A percentile compares a stretch with the other conserved stretches of the same genome.
Conservation (phyloP, 164 flowering plant genomes). For the Vitis riparia region DNA sequence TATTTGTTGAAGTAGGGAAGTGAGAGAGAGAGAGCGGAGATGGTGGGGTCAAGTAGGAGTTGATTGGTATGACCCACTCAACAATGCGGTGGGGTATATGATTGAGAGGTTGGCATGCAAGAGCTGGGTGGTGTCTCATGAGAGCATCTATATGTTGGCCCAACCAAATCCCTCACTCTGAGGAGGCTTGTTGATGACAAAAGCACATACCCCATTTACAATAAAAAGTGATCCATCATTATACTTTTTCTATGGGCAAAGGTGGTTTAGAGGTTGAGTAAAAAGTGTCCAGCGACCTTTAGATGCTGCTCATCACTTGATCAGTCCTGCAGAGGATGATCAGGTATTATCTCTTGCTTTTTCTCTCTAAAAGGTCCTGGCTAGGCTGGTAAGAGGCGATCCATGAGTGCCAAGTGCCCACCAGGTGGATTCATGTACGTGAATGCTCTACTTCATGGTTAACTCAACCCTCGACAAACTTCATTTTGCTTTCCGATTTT, state of each 20-base stretch:
- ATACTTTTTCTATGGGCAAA: constrained; percentile 9
- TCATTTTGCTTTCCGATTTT: no score
- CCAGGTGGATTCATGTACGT: no score
- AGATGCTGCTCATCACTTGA: not conserved
- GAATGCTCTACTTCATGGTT: no score
- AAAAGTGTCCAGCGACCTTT: not conserved
- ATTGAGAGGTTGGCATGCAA: constrained; percentile 5
- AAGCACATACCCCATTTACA: constrained; percentile 17
- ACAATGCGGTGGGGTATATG: not conserved
- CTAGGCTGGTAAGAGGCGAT: no score
- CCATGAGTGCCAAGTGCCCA: no score
- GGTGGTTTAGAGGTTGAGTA: constrained; percentile 5
- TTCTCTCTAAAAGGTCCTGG: no score
- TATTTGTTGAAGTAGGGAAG: not conserved
- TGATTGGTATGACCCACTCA: constrained; percentile 9
- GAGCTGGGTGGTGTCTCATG: constrained; percentile 16
- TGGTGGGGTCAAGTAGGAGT: not conserved
- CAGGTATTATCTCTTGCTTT: no score
- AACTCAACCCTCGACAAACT: no score
- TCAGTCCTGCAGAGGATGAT: not conserved
- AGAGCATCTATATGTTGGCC: constrained; percentile 8
- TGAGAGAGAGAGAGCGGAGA: not conserved
- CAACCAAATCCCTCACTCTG: constrained; percentile 14
- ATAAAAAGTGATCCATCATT: constrained; percentile 10
- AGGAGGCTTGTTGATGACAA: constrained; percentile 26